Evolutionary conservation across 345 rosid species (phyloP).

Genomic region (Rhodomyrtus tomentosa): DNA sequence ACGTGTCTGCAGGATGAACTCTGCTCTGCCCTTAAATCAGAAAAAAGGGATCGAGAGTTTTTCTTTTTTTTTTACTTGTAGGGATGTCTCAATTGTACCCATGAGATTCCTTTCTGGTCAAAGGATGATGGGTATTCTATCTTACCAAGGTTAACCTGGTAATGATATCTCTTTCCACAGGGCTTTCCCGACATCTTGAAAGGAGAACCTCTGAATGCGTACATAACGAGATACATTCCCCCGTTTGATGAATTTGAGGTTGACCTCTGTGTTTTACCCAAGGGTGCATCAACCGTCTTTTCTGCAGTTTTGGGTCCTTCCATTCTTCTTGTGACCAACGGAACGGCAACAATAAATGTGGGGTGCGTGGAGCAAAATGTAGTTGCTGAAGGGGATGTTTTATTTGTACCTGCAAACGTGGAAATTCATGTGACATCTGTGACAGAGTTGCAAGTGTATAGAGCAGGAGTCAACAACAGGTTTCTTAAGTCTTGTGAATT

Average conservation of each 20-base stretch:
- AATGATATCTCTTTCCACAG: constrained; percentile 28
- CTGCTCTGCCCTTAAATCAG: neutral
- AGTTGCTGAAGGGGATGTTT: constrained; percentile 56
- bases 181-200: constrained; percentile 79
- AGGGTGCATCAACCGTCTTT: constrained; percentile 50
- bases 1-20: neutral
- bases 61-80: no score
- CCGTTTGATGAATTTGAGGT: constrained; percentile 94
- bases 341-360: constrained; percentile 46
- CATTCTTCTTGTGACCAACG: constrained; percentile 43
- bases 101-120: neutral
- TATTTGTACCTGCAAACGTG: constrained; percentile 65
- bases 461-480: constrained; percentile 77
- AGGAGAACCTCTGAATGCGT: constrained; percentile 56
- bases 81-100: neutral
- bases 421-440: constrained; percentile 38
- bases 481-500: constrained; percentile 11
- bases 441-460: constrained; percentile 56
- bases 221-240: constrained; percentile 72
- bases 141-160: neutral
- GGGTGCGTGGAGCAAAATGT: constrained; percentile 20
- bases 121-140: neutral
- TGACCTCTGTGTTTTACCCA: constrained; percentile 62
- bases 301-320: constrained; percentile 79
- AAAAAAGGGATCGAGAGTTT: neutral